phyloP scores from a whole-genome alignment of 208 protist species.

The Tritrichomonas musculus region DNA sequence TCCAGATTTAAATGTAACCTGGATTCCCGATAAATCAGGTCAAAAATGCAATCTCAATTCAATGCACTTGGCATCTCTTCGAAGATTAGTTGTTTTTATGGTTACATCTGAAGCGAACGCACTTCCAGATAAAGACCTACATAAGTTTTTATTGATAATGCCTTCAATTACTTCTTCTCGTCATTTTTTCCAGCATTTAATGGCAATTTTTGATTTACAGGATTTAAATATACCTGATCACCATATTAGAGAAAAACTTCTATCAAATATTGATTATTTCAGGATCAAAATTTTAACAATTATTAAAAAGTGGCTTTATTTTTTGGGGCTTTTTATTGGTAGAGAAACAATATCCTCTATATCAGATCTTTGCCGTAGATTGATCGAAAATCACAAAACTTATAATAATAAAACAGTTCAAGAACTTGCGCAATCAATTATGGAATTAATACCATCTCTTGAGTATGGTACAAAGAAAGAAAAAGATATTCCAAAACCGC shows the following conservation, averaged over 20 bases:
- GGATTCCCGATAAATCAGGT: neutral
- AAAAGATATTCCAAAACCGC: too few relatives aligned
- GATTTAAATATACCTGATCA: neutral
- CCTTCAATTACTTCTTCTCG: conserved; percentile 18
- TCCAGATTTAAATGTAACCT: neutral
- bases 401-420: neutral
- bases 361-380: neutral
- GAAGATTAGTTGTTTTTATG: neutral
- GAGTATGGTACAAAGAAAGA: neutral
- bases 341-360: neutral
- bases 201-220: neutral
- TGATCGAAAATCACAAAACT: neutral
- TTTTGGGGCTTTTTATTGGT: neutral
- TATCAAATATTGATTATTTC: neutral
- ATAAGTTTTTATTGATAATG: neutral
- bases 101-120: neutral
- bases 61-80: neutral
- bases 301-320: neutral
- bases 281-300: neutral
- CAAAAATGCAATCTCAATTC: neutral
- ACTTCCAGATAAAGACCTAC: neutral
- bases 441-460: neutral
- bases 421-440: neutral
- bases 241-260: too few relatives aligned
- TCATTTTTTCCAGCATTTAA: conserved; percentile 2